A percentile compares a stretch with the other conserved stretches of the same genome.
Conservation (phyloP, 768 basidiomycete genomes). For the Leccinum arenicola region DNA sequence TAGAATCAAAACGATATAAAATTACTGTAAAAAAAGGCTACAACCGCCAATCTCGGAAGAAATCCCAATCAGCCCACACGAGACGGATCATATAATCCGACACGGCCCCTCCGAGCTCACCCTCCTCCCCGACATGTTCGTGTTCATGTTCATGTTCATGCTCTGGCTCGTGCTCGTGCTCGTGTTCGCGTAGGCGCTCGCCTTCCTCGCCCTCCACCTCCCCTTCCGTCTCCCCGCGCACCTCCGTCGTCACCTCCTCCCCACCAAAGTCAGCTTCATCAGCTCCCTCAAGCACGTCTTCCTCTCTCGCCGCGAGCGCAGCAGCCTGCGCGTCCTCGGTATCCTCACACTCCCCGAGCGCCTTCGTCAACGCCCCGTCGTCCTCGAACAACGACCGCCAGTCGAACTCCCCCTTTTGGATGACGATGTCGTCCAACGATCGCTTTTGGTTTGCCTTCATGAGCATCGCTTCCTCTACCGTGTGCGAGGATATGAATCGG, state of each 20-base stretch:
- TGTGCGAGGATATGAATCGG: conserved; percentile 84
- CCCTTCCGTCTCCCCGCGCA: conserved; percentile 31
- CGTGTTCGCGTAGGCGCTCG: conserved; percentile 22
- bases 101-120: conserved; percentile 62
- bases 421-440: conserved; percentile 84
- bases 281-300: conserved; percentile 67
- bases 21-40: conserved; percentile 21
- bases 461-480: conserved; percentile 95
- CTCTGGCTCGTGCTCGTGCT: background rate
- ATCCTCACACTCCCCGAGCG: conserved; percentile 85
- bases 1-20: background rate
- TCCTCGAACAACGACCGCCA: conserved; percentile 84
- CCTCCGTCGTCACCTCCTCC: conserved; percentile 32
- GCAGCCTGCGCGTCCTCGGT: conserved; percentile 85
- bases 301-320: conserved; percentile 70
- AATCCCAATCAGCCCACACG: conserved; percentile 60
- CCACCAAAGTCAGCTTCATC: conserved; percentile 77
- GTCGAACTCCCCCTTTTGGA: conserved; percentile 92
- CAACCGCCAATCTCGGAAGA: conserved; percentile 71
- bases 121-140: conserved; percentile 36
- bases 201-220: conserved; percentile 38
- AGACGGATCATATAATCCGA: conserved; percentile 83
- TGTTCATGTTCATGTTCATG: conserved; percentile 22
- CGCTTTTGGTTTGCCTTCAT: conserved; percentile 98
- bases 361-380: conserved; percentile 58